Evolutionary conservation across 306 rosid genomes (phyloP).

Genomic region (Canavalia gladiata): DNA sequence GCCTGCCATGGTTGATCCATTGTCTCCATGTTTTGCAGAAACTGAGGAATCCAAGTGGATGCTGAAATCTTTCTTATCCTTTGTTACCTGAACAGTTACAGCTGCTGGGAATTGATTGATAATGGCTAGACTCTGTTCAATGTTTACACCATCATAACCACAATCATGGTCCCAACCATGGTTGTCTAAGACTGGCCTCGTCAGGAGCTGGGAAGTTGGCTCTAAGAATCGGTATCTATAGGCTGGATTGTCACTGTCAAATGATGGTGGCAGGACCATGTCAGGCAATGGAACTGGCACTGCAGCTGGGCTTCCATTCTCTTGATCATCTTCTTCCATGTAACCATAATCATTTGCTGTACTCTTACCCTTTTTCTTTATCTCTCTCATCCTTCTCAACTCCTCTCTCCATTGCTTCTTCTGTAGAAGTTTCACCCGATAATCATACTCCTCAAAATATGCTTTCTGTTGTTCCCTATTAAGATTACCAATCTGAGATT

Average conservation of each 20-base stretch:
- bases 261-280: constrained; percentile 94
- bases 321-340: constrained; percentile 83
- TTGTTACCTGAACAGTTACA: constrained; percentile 84
- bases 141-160: constrained; percentile 96
- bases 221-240: constrained; percentile 95
- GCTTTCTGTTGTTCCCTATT: constrained; percentile 85
- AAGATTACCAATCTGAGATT: constrained; percentile 86
- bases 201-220: constrained; percentile 91
- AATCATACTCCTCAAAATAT: constrained; percentile 93
- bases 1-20: constrained; percentile 90
- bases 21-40: constrained; percentile 90
- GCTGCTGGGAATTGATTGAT: constrained; percentile 76
- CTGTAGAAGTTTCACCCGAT: constrained; percentile 93
- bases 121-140: constrained; percentile 80
- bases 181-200: constrained; percentile 93
- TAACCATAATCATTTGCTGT: constrained; percentile 58
- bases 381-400: constrained; percentile 89
- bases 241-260: constrained; percentile 91
- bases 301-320: constrained; percentile 87
- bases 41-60: constrained; percentile 94
- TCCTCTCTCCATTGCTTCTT: constrained; percentile 98
- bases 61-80: constrained; percentile 97
- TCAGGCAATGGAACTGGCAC: constrained; percentile 97
- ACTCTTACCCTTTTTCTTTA: constrained; percentile 79
- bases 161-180: constrained; percentile 99